Percentiles rank a stretch among this genome's conserved stretches.
These are phyloP conservation scores for Rhizophagus prolifer DNA, from an alignment of 192 early-diverging fungal genomes.

Conservation along the genomic window DNA sequence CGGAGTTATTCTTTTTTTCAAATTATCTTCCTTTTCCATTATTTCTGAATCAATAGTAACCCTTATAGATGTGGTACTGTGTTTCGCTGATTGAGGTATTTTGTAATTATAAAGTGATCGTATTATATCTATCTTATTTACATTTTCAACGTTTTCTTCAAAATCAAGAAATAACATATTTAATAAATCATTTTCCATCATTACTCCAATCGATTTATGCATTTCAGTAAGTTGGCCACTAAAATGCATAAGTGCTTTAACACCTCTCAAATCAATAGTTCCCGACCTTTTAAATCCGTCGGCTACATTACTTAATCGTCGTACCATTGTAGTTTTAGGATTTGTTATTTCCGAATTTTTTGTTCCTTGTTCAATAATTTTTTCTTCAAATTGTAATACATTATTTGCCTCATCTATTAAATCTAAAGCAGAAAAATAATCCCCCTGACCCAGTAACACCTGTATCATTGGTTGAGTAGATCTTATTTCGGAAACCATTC, in stretches of 20 bases:
- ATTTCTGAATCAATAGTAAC: conserved; percentile 28
- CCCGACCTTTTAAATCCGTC: conserved; percentile 32
- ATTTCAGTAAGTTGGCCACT: conserved; percentile 63
- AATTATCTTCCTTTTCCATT: conserved; percentile 38
- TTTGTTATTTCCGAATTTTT: conserved; percentile 43
- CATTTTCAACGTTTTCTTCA: conserved; percentile 45
- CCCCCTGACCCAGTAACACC: conserved; percentile 70
- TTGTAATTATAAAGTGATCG: conserved; percentile 16
- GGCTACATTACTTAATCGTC: conserved; percentile 18
- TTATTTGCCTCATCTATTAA: conserved; percentile 79
- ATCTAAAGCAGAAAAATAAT: conserved; percentile 89
- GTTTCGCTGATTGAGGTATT: not conserved
- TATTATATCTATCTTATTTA: conserved; percentile 43
- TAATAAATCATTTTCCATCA: conserved; percentile 77
- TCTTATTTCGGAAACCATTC: conserved; percentile 70
- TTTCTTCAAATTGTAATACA: conserved; percentile 43
- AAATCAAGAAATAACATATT: conserved; percentile 65
- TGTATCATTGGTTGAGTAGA: conserved; percentile 85
- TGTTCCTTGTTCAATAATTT: conserved; percentile 36
- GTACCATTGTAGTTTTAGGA: conserved; percentile 25
- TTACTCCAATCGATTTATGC: conserved; percentile 60
- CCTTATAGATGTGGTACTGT: not conserved
- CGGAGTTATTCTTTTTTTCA: conserved; percentile 64
- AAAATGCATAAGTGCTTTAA: conserved; percentile 60
- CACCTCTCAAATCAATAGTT: conserved; percentile 59